Base-by-base conservation (phyloP, 352 stramenopile species). In the Elongisporangium prolatum region DNA sequence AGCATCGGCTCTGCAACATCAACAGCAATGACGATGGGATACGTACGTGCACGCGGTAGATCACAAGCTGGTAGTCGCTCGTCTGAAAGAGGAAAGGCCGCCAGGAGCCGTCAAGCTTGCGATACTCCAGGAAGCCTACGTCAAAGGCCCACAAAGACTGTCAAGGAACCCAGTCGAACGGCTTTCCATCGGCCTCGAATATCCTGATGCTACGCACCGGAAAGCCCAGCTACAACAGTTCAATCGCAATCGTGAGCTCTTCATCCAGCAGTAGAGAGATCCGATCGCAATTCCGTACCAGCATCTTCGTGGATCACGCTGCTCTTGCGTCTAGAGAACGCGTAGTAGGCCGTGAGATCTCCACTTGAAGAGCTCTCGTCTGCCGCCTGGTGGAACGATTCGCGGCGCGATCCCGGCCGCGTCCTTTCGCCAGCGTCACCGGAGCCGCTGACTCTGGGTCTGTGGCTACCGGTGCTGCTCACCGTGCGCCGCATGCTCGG, bases 41-140 rank as follows among this genome's bases (percentile, higher is more conserved):
- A 77, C 77, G 40, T 52, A 91, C 81, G 59, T 88, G 75, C 14
- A 89, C 74, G 52, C 79, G 70, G 54, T 88, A 91, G 50, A 91
- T 72, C 49, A 88, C 65, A 48, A 91, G 65, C 60, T 88, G 78
- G 38, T 74, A 83, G 37, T 75, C 82, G 38, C 75, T 72, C 3
- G 79, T 91, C 69, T 91, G 81, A 62, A 91, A 91, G 22, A 91
- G 72, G 59, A 91, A 89, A 38, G 79, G 74, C 8, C 80, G 75
- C 81, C 81, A 91, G 22, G 75, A 78, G 28, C 81, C 81, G 44
- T 91, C 84, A 21, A 89, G 67, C 55, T 81, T 85, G 49, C 72
- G 68, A 60, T 91, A 89, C 50, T 91, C 82, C 9, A 91, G 65
- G 22, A 91, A 91, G 0, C 82, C 82, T 64, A 48, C 7, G 48